A percentile compares a stretch with the other conserved stretches of the same genome.
Evolutionary conservation across 208 protist species (phyloP).

Genomic region (Trypanosoma rangeli): DNA sequence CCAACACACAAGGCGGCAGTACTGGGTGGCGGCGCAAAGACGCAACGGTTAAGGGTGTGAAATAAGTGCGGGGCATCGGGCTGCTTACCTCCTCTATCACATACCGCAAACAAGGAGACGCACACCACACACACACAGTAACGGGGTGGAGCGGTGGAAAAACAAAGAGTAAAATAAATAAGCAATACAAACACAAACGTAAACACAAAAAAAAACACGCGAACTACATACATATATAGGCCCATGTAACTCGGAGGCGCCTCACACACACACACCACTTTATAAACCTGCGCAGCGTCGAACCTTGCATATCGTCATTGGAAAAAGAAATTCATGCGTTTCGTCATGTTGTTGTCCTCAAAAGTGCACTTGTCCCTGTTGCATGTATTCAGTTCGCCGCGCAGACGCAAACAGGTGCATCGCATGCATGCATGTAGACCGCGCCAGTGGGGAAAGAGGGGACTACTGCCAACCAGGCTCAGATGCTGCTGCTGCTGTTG

Average conservation of each 20-base stretch:
- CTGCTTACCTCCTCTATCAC: background rate
- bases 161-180: background rate
- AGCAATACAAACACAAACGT: background rate
- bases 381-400: too few relatives aligned
- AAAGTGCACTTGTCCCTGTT: too few relatives aligned
- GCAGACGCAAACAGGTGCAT: too few relatives aligned
- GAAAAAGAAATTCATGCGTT: too few relatives aligned
- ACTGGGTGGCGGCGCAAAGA: background rate
- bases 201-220: constrained; percentile 26
- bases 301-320: too few relatives aligned
- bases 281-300: too few relatives aligned
- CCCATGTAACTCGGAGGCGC: too few relatives aligned
- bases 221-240: background rate
- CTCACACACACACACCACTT: too few relatives aligned
- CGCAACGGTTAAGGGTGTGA: background rate
- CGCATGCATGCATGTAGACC: too few relatives aligned
- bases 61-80: background rate
- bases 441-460: background rate
- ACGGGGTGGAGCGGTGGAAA: background rate
- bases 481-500: constrained; percentile 27
- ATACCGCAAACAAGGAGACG: background rate
- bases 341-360: too few relatives aligned
- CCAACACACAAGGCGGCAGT: background rate
- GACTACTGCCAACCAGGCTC: constrained; percentile 19
- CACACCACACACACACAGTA: background rate